phyloP scores from a whole-genome alignment of 1,284 basidiomycete genomes.

The Caloboletus inedulis region DNA sequence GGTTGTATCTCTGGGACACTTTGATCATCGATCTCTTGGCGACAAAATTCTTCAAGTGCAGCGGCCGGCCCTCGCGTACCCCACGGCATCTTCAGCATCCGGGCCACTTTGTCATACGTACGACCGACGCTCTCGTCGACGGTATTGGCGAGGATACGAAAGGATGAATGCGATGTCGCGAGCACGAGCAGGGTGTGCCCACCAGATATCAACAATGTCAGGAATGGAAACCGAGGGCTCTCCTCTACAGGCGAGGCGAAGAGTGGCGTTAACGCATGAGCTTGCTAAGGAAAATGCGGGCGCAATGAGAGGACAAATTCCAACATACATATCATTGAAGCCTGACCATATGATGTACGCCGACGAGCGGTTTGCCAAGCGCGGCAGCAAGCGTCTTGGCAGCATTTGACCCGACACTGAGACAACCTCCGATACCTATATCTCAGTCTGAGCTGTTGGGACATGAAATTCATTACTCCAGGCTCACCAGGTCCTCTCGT shows the following conservation, averaged over 20 bases:
- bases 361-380: slow-evolving; percentile 75
- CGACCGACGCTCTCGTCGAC: slow-evolving; percentile 76
- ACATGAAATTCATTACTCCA: neutral
- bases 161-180: slow-evolving; percentile 55
- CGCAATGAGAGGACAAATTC: neutral
- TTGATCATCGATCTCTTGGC: slow-evolving; percentile 28
- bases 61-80: slow-evolving; percentile 65
- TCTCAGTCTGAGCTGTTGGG: neutral
- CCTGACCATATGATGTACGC: slow-evolving; percentile 90
- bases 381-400: slow-evolving; percentile 81
- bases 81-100: slow-evolving; percentile 65
- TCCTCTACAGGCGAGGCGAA: slow-evolving; percentile 56
- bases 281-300: slow-evolving; percentile 61
- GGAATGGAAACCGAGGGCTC: slow-evolving; percentile 75
- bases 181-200: slow-evolving; percentile 89
- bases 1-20: slow-evolving; percentile 36
- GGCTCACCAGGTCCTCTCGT: slow-evolving; percentile 80
- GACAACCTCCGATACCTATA: slow-evolving; percentile 74
- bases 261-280: slow-evolving; percentile 84
- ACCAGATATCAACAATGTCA: slow-evolving; percentile 84
- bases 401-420: slow-evolving; percentile 73
- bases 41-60: slow-evolving; percentile 70
- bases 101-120: slow-evolving; percentile 77
- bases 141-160: slow-evolving; percentile 73
- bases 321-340: neutral